Evolutionary conservation across 441 rosid genomes (phyloP).

Genomic region (Gossypium laxum): DNA sequence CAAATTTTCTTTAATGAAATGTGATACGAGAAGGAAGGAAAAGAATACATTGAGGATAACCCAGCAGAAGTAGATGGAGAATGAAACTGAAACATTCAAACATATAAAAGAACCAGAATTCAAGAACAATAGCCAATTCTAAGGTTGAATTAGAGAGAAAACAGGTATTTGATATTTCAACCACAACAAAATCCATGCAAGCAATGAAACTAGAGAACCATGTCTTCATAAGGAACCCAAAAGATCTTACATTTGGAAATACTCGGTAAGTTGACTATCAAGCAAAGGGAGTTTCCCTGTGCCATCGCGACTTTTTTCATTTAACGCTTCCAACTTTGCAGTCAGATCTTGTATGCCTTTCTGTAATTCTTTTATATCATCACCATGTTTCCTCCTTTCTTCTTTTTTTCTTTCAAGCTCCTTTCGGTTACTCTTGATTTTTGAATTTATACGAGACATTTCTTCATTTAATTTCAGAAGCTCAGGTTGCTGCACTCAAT

Average conservation of each 20-base stretch:
- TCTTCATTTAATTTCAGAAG: conserved; percentile 81
- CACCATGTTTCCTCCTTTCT: conserved; percentile 64
- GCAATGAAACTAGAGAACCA: background rate
- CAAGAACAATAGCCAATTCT: background rate
- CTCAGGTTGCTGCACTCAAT: conserved; percentile 66
- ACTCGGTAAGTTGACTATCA: conserved; percentile 67
- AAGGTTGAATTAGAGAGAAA: conserved; percentile 1
- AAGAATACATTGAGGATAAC: background rate
- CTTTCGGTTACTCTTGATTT: conserved; percentile 70
- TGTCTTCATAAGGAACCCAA: background rate
- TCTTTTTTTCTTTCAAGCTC: conserved; percentile 67
- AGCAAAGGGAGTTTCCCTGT: conserved; percentile 71
- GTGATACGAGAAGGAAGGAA: background rate
- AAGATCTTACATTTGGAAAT: conserved; percentile 73
- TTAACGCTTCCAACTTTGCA: conserved; percentile 57
- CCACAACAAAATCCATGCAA: background rate
- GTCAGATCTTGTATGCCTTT: conserved; percentile 64
- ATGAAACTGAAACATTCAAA: background rate
- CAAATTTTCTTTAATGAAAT: conserved; percentile 1
- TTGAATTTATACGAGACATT: conserved; percentile 68
- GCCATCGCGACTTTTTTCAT: conserved; percentile 71
- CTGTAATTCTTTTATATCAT: conserved; percentile 59
- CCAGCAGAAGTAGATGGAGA: background rate
- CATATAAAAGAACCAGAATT: background rate
- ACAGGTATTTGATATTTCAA: background rate